Evolutionary conservation across 139 green algal species (phyloP), one percentile per base, ranked within the genome.

Genomic region (Deuterostichococcus epilithicus): DNA sequence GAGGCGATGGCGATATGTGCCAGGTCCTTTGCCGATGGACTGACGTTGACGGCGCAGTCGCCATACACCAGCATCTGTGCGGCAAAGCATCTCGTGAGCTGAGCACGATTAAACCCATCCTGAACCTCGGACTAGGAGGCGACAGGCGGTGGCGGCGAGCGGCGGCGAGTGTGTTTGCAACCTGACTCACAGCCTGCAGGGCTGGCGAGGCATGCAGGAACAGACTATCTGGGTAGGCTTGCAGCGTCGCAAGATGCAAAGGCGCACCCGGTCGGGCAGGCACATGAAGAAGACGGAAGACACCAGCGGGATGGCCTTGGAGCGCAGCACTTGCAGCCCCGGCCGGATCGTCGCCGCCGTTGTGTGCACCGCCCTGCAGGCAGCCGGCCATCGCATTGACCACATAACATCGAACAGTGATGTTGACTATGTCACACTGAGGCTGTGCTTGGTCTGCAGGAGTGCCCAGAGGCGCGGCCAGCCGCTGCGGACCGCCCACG

Each of bases 211-310:
- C n/a, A n/a, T n/a, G n/a, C n/a, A n/a, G n/a, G n/a, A n/a, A n/a
- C n/a, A n/a, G n/a, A n/a, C n/a, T n/a, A n/a, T n/a, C n/a, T n/a
- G n/a, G n/a, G n/a, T n/a, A n/a, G n/a, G n/a, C n/a, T n/a, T n/a
- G n/a, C 52, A 28, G 52, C 28, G 8, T 63, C n/a, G 26, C 8
- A 65, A n/a, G 4, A 39, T 23, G 68, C 39, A 65, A 45, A 30
- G 37, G 35, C 68, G 33, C 42, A 91, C 89, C 81, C 84, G 86
- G 82, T 98, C 91, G 15, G 92, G 93, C 36, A 97, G 84, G 77
- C 92, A 94, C 93, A 97, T 97, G 89, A 97, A 96, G 86, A 97
- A 97, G 5, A 97, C 75, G 42, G 83, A 92, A 18, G 90, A 96
- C 26, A 97, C 87, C 59, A 95, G 85, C 0, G 84, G 78, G 8